These are phyloP conservation scores for Populus simonii DNA, from an alignment of 345 rosid genomes.

Conservation along the genomic window DNA sequence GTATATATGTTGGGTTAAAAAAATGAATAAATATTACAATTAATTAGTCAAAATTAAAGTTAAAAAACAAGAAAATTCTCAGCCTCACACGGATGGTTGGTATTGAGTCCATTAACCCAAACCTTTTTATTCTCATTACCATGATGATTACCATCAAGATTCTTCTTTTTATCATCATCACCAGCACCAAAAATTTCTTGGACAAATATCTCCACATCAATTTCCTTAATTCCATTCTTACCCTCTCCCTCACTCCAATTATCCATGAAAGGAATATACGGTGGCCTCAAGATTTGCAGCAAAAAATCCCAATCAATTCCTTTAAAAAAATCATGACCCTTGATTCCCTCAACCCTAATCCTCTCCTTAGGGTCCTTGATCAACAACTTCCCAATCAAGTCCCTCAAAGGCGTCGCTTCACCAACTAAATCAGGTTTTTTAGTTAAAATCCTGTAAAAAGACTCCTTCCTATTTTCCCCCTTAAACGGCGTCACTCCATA, in stretches of 20 bases:
- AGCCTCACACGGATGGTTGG: conserved; percentile 8
- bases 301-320: conserved; percentile 62
- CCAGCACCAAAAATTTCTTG: conserved; percentile 37
- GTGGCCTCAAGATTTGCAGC: conserved; percentile 53
- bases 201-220: conserved; percentile 68
- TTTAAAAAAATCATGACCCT: conserved; percentile 61
- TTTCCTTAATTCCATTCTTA: conserved; percentile 17
- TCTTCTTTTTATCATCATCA: neutral
- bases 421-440: conserved; percentile 57
- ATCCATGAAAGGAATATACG: conserved; percentile 50
- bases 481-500: conserved; percentile 80
- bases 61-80: conserved; percentile 37
- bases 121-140: neutral
- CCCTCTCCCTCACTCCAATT: conserved; percentile 18
- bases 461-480: conserved; percentile 64
- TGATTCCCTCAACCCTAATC: conserved; percentile 53
- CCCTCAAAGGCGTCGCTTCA: conserved; percentile 65
- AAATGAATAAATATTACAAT: neutral
- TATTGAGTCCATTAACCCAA: conserved; percentile 19
- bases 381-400: conserved; percentile 54
- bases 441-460: conserved; percentile 59
- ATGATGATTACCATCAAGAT: neutral
- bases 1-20: too few species aligned
- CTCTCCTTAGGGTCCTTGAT: conserved; percentile 67
- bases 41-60: neutral